Conservation (phyloP, 352 stramenopile genomes). For the Pythium guiyangense region DNA sequence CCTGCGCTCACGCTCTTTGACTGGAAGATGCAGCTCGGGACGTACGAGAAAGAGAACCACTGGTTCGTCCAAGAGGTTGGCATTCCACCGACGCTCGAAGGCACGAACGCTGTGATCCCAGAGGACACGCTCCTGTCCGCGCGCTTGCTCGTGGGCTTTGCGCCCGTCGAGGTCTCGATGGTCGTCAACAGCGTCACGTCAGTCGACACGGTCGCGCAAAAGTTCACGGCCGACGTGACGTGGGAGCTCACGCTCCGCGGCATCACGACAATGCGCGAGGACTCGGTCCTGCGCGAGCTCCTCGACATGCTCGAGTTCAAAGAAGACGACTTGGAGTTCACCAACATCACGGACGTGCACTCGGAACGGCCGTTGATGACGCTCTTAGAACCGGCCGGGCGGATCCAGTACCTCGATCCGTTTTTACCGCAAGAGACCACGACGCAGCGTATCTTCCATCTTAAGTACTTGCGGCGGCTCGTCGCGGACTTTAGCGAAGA, state of each 20-base stretch:
- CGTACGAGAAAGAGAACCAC: slow-evolving; percentile 33
- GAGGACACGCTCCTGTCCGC: slow-evolving; percentile 1
- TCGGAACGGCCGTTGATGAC: slow-evolving; percentile 6
- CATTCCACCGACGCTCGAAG: slow-evolving; percentile 10
- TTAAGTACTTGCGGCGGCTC: slow-evolving; percentile 21
- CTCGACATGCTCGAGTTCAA: slow-evolving; percentile 28
- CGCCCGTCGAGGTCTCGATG: slow-evolving; percentile 17
- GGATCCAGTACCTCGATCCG: slow-evolving; percentile 7
- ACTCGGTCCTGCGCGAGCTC: too few species aligned
- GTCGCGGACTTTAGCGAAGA: slow-evolving; percentile 30
- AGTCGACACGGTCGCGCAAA: slow-evolving; percentile 25
- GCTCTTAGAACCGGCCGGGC: background rate
- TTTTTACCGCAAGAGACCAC: slow-evolving; percentile 5
- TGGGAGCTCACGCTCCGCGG: slow-evolving; percentile 23
- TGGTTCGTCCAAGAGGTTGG: slow-evolving; percentile 51
- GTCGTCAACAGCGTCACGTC: slow-evolving; percentile 21
- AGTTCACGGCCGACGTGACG: slow-evolving; percentile 25
- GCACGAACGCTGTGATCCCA: background rate
- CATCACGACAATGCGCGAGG: slow-evolving; percentile 27
- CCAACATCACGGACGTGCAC: slow-evolving; percentile 20
- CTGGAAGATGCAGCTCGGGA: slow-evolving; percentile 57
- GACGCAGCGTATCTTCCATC: slow-evolving; percentile 7
- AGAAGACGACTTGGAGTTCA: slow-evolving; percentile 25
- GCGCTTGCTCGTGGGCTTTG: slow-evolving; percentile 20
- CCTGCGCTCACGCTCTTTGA: slow-evolving; percentile 30